Evolutionary conservation across 2,329 filamentous ascomycete genomes (phyloP).

Genomic region (Amauroascus niger): DNA sequence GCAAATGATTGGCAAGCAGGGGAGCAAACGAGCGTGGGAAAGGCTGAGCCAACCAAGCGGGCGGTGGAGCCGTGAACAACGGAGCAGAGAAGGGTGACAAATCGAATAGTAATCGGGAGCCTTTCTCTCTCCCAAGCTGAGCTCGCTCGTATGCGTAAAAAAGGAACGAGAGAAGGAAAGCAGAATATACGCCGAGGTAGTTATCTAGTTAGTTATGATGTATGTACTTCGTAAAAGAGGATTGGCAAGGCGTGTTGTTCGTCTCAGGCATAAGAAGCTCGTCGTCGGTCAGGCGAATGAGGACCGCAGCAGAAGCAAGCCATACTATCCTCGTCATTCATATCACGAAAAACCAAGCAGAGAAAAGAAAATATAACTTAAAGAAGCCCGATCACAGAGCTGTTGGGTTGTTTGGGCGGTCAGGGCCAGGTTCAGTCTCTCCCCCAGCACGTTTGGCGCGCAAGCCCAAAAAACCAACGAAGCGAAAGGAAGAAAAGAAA

Average conservation of each 20-base stretch:
- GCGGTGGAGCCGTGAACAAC: neutral
- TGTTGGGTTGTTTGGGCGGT: no score
- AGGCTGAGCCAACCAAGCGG: conserved; percentile 10
- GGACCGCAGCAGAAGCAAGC: neutral
- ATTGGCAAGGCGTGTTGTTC: neutral
- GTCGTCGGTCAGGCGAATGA: neutral
- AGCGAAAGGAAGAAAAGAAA: neutral
- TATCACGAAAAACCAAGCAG: neutral
- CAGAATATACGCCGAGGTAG: neutral
- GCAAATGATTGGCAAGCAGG: conserved; percentile 8
- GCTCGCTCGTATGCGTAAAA: neutral
- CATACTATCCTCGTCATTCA: neutral
- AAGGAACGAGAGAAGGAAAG: neutral
- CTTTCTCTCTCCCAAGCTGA: neutral
- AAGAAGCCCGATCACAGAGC: no score
- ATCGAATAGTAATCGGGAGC: neutral
- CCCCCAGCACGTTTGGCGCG: no score
- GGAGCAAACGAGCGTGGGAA: conserved; percentile 10
- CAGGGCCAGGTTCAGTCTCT: no score
- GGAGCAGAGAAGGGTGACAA: neutral
- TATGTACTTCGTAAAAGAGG: neutral
- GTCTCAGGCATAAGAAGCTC: neutral
- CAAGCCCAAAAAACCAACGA: no score
- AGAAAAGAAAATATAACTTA: neutral
- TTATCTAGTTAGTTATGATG: no score